Evolutionary conservation across 176 grass and related monocot genomes (phyloP).

Genomic region (Zea luxurians): DNA sequence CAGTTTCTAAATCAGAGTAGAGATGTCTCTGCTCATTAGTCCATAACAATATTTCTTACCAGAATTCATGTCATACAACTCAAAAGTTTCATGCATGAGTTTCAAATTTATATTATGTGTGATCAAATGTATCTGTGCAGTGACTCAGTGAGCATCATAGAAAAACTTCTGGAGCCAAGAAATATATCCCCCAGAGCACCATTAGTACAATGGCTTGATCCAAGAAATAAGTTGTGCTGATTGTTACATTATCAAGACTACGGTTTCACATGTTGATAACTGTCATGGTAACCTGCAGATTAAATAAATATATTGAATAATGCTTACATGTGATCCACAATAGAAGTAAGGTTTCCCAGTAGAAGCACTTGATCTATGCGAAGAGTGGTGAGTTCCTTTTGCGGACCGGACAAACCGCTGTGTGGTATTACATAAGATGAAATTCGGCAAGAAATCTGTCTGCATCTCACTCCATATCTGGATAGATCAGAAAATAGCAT

Average conservation of each 20-base stretch:
- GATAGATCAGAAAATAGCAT: conserved; percentile 20
- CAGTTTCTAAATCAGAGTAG: neutral
- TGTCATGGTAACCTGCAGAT: conserved; percentile 11
- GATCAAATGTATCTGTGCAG: neutral
- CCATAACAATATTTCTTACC: conserved; percentile 20
- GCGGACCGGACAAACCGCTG: conserved; percentile 87
- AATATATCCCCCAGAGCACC: no score
- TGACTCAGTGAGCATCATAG: neutral
- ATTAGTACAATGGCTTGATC: conserved; percentile 8
- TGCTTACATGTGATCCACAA: conserved; percentile 88
- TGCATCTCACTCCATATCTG: conserved; percentile 99
- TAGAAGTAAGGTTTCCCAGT: conserved; percentile 76
- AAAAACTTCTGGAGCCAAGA: neutral
- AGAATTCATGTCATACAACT: conserved; percentile 20
- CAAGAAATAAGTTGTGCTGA: neutral
- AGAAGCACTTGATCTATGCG: conserved; percentile 64
- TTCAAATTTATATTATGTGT: neutral
- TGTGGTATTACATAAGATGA: conserved; percentile 95
- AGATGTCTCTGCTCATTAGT: conserved; percentile 16
- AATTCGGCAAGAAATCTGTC: conserved; percentile 97
- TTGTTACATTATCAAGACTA: neutral
- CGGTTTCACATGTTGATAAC: neutral
- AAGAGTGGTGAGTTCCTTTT: conserved; percentile 64
- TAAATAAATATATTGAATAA: conserved; percentile 5
- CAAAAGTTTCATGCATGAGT: conserved; percentile 8